Percentiles rank a stretch among this genome's conserved stretches.
Conservation (phyloP, 1,284 basidiomycete species). For the Phylloboletellus chloephorus region DNA sequence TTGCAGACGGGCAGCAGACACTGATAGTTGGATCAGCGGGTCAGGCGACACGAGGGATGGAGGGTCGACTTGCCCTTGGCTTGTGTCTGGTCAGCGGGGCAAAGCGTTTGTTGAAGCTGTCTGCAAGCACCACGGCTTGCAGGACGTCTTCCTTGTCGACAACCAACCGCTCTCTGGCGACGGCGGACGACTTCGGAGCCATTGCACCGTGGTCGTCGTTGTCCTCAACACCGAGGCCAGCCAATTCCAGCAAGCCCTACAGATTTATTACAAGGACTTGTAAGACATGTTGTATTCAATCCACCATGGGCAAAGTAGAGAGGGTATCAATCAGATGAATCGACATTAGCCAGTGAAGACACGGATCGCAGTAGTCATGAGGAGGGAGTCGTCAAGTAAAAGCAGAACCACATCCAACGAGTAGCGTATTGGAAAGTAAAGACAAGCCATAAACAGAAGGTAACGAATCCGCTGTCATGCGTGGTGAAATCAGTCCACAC, state of each 20-base stretch:
- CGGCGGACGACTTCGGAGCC: slow-evolving; percentile 53
- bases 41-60: slow-evolving; percentile 5
- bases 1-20: slow-evolving; percentile 94
- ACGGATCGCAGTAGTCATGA: slow-evolving; percentile 53
- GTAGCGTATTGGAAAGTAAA: slow-evolving; percentile 48
- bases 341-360: slow-evolving; percentile 35
- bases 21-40: slow-evolving; percentile 37
- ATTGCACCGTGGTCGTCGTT: too few relatives aligned
- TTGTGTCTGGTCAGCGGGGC: slow-evolving; percentile 79
- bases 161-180: slow-evolving; percentile 56
- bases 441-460: slow-evolving; percentile 29
- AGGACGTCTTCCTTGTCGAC: slow-evolving; percentile 74
- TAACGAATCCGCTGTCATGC: slow-evolving; percentile 32
- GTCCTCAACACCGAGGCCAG: too few relatives aligned
- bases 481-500: slow-evolving; percentile 33
- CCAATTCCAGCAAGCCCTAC: slow-evolving; percentile 21
- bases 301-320: slow-evolving; percentile 28
- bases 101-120: slow-evolving; percentile 92
- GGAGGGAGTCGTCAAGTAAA: slow-evolving; percentile 39
- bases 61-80: slow-evolving; percentile 62
- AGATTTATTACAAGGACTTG: slow-evolving; percentile 52
- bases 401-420: slow-evolving; percentile 54
- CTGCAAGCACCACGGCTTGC: slow-evolving; percentile 90
- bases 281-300: slow-evolving; percentile 44
- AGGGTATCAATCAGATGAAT: slow-evolving; percentile 38